Evolutionary conservation across 1,139 yeast species (phyloP), one percentile per base, ranked within the genome.

Genomic region (Pichia sp.): DNA sequence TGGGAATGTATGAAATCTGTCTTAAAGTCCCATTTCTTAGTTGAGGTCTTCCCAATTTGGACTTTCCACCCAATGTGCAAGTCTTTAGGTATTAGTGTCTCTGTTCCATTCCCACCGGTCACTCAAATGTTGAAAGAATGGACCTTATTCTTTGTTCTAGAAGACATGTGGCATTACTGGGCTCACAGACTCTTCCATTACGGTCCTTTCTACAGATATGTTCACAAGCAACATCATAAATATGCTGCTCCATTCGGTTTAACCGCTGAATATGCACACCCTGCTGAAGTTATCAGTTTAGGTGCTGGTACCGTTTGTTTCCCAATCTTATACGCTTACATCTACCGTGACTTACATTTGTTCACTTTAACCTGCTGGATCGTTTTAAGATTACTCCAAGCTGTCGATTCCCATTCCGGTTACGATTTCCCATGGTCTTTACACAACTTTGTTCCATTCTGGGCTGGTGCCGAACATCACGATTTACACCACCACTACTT

Each of bases 401-500:
- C 98, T 8, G 91, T 93, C 44, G 99, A 93, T 67, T 84, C 98
- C 22, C 99, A 93, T 66, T 89, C 97, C 1, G 99, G 98, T 51
- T 93, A 93, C 68, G 98, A 93, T 59, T 93, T 93, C 78, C 98
- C 98, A 42, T 88, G 96, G 96, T 89, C 96, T 3, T 76, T 93
- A 62, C 90, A 89, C 70, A 83, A 90, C 60, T 82, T 90, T 67
- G 62, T 93, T 46, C 98, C 98, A 42, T 81, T 93, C 71, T 93
- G 99, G 98, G 96, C 98, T 17, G 99, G 99, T 49, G 97, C 98
- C 22, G 97, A 89, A 62, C 99, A 93, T 67, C 99, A 93, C 65
- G 99, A 93, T 66, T 85, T 87, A 61, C 98, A 93, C 67, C 99
- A 93, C 66, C 96, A 88, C 64, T 89, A 84, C 69, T 93, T 91